These are phyloP conservation scores for Suhomyces sp. DNA, from an alignment of 805 yeast genomes.

Conservation along the genomic window DNA sequence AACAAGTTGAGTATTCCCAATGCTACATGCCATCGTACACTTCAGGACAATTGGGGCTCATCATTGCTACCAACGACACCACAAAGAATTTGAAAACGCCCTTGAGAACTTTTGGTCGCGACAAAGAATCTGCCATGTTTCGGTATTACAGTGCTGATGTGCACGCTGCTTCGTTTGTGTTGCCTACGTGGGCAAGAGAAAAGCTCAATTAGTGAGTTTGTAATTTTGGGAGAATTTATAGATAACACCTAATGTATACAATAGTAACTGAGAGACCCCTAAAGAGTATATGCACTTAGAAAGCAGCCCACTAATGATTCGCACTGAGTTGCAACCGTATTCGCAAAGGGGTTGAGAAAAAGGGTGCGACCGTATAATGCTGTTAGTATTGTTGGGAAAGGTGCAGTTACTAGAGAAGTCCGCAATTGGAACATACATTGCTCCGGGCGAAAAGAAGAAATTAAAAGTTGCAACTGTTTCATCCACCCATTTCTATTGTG, in stretches of 20 bases:
- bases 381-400: neutral
- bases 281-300: no score
- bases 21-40: constrained; percentile 87
- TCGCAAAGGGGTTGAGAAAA: neutral
- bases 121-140: constrained; percentile 48
- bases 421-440: neutral
- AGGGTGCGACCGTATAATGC: neutral
- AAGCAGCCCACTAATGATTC: no score
- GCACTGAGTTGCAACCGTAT: neutral
- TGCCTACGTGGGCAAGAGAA: constrained; percentile 74
- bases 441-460: neutral
- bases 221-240: neutral
- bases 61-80: constrained; percentile 63
- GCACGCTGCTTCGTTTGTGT: constrained; percentile 69
- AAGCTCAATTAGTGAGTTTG: neutral
- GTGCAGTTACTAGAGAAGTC: no score
- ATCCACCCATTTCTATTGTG: neutral
- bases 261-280: neutral
- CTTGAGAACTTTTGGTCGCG: constrained; percentile 40
- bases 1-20: constrained; percentile 62
- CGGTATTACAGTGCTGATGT: constrained; percentile 64
- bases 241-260: neutral
- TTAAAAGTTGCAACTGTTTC: neutral
- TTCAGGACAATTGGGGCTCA: constrained; percentile 80
- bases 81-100: constrained; percentile 49